phyloP scores from a whole-genome alignment of 306 rosid genomes.

The Acacia melanoxylon region DNA sequence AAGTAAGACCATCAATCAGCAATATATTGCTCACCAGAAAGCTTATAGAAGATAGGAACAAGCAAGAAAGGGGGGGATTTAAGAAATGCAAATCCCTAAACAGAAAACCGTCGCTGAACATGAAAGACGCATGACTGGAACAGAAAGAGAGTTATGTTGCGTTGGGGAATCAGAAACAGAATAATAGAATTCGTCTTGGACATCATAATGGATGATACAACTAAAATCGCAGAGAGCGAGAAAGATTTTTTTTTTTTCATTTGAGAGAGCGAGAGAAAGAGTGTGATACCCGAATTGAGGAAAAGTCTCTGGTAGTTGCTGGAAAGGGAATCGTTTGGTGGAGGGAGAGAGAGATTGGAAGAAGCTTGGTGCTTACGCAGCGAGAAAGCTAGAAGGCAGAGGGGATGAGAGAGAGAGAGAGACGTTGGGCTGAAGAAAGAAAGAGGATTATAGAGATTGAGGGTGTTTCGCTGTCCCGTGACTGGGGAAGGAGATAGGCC shows the following conservation, averaged over 20 bases:
- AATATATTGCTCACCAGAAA: neutral
- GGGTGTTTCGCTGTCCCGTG: conserved; percentile 6
- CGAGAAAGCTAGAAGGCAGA: neutral
- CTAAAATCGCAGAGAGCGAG: neutral
- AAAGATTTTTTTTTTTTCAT: neutral
- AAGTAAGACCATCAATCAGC: neutral
- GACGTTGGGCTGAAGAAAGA: conserved; percentile 21
- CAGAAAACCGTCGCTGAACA: neutral
- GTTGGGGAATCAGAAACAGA: neutral
- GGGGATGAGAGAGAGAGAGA: neutral
- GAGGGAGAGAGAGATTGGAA: neutral
- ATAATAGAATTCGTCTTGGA: too few relatives aligned
- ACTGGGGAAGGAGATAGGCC: neutral
- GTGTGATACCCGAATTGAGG: conserved; percentile 12
- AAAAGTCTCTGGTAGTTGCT: conserved; percentile 16
- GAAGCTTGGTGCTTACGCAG: conserved; percentile 23
- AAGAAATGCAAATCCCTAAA: neutral
- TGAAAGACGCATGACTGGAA: conserved; percentile 19
- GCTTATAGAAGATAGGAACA: neutral
- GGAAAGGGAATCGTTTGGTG: conserved; percentile 16
- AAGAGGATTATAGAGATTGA: neutral
- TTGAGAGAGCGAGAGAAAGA: neutral
- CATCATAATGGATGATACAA: neutral
- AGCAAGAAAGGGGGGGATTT: neutral
- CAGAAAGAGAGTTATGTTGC: neutral